Base-by-base conservation (phyloP, 1,139 yeast species). In the Geotrichum europaeum region DNA sequence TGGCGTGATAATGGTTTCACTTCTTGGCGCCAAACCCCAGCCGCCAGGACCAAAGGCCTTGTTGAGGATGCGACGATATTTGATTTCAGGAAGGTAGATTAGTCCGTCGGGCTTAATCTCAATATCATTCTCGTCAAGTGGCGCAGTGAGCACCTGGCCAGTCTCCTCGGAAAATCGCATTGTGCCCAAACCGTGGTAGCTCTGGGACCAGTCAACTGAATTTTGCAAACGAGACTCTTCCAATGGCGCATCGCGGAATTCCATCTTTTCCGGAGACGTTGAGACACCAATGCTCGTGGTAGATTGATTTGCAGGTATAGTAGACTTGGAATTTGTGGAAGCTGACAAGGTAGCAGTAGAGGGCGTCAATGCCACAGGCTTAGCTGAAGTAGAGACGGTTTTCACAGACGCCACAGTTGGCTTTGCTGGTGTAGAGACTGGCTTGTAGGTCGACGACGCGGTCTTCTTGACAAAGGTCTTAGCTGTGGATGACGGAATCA, bases 1-100 rank as follows among this genome's bases (percentile, higher is more conserved):
- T 43, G 78, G 76, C 0, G 96, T 86, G 34, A 94, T 84, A 59
- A 83, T 77, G 0, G 96, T 87, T 66, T 88, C 95, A 0, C 96
- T 87, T 61, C 99, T 78, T 10, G 99, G 98, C 0, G 96, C 97
- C 62, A 94, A 78, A 0, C 99, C 99, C 99, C 99, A 94, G 1
- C 96, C 98, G 28, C 99, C 99, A 2, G 99, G 97, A 1, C 99
- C 99, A 78, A 94, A 92, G 0, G 98, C 96, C 49, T 81, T 80
- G 74, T 92, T 92, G 67, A 94, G 76, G 43, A 91, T 87, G 55
- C 99, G 81, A 65, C 99, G 83, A 72, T 94, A 94, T 72, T 92
- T 91, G 74, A 94, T 94, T 73, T 94, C 99, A 0, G 99, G 99
- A 57, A 94, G 77, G 69, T 90, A 94, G 15, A 94, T 75, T 59